phyloP scores from a whole-genome alignment of 805 yeast species.

The Metschnikowia lachancei region DNA sequence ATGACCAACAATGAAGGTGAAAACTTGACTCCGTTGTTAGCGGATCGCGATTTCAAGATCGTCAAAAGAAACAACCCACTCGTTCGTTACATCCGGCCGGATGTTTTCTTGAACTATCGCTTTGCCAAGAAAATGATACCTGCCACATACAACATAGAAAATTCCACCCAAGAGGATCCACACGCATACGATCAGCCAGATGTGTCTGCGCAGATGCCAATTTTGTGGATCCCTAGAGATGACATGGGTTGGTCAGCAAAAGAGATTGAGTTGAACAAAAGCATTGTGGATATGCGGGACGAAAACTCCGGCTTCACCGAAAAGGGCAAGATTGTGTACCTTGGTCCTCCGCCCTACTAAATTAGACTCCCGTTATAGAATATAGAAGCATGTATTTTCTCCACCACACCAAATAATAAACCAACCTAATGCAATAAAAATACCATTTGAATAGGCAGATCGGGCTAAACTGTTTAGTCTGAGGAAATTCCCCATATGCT shows the following conservation, averaged over 20 bases:
- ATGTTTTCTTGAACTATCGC: conserved; percentile 49
- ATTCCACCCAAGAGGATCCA: conserved; percentile 46
- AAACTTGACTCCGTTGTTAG: conserved; percentile 55
- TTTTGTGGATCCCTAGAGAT: conserved; percentile 91
- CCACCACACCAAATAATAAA: no score
- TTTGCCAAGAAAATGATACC: conserved; percentile 36
- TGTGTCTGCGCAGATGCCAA: conserved; percentile 63
- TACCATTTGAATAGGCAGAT: no score
- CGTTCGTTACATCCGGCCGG: conserved; percentile 57
- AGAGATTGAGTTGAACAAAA: conserved; percentile 55
- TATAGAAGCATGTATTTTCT: background rate
- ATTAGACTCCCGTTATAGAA: background rate
- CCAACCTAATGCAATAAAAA: no score
- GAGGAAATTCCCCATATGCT: no score
- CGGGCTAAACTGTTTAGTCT: no score
- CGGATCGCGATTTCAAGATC: conserved; percentile 57
- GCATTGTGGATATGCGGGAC: conserved; percentile 62
- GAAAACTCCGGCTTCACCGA: conserved; percentile 55
- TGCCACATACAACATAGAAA: conserved; percentile 32
- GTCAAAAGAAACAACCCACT: conserved; percentile 40
- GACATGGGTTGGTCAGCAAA: conserved; percentile 73
- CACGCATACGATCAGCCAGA: conserved; percentile 80
- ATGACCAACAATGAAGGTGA: conserved; percentile 16
- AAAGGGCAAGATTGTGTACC: conserved; percentile 32
- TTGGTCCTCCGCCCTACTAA: conserved; percentile 34